These are phyloP conservation scores for Amanita fuliginea DNA, from an alignment of 768 basidiomycete species.

Conservation along the genomic window DNA sequence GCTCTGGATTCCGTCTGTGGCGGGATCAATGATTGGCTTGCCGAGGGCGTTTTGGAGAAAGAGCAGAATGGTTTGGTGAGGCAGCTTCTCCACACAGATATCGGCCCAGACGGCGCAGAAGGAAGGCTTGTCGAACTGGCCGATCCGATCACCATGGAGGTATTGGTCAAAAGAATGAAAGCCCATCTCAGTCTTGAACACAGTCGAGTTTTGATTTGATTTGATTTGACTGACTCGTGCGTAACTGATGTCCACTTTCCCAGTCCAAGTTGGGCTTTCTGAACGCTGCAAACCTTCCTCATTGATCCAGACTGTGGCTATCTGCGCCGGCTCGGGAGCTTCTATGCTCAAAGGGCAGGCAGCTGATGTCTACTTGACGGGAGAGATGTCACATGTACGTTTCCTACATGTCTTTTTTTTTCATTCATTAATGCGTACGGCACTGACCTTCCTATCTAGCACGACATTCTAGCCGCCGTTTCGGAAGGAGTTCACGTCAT, in stretches of 20 bases:
- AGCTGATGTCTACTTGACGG: slow-evolving; percentile 87
- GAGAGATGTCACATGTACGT: slow-evolving; percentile 84
- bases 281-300: slow-evolving; percentile 17
- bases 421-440: slow-evolving; percentile 1
- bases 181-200: slow-evolving; percentile 45
- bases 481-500: slow-evolving; percentile 72
- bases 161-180: slow-evolving; percentile 61
- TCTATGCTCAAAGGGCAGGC: slow-evolving; percentile 58
- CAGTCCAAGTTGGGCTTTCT: slow-evolving; percentile 57
- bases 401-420: slow-evolving; percentile 1
- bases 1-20: slow-evolving; percentile 75
- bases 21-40: slow-evolving; percentile 90
- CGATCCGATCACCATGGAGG: slow-evolving; percentile 45
- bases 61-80: slow-evolving; percentile 23
- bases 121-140: slow-evolving; percentile 60
- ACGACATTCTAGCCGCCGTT: slow-evolving; percentile 76
- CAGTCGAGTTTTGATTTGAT: slow-evolving; percentile 32
- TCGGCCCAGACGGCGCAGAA: slow-evolving; percentile 37
- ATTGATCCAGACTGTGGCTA: slow-evolving; percentile 54
- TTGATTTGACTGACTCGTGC: slow-evolving; percentile 1
- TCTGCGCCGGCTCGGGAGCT: slow-evolving; percentile 87
- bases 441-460: slow-evolving; percentile 33
- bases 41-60: slow-evolving; percentile 34
- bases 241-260: neutral
- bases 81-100: slow-evolving; percentile 20